Base-by-base conservation (phyloP, 441 rosid genomes). In the Eutrema salsugineum region DNA sequence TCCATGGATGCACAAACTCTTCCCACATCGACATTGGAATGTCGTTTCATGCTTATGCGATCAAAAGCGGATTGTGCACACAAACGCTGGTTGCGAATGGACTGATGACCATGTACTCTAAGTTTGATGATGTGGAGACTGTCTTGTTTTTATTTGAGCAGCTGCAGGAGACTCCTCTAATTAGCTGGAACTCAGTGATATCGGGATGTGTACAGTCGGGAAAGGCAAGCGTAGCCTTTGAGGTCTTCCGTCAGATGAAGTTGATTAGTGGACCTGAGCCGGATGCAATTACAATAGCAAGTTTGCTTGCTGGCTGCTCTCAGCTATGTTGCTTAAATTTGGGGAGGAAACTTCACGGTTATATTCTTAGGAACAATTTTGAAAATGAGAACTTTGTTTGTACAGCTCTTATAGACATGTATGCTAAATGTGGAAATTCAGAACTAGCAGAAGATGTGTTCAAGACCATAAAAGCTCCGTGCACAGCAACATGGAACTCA, bases 171-270 rank as follows among this genome's bases (percentile, higher is more conserved):
- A 83, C 82, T 42, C 77, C 86, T 40, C 50, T 90, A 32, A 82
- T 77, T 55, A 87, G 89, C 79, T 93, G 98, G 95, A 93, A 93
- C 70, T 87, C 98, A 3, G 77, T 90, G 60, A 87, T 93, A 82
- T 83, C 97, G 3, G 88, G 91, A 17, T 90, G 91, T 59, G 81
- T 82, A 62, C 97, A 87, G 63, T 79, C 90, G 20, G 97, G 93
- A 78, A 76, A 58, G 50, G 83, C 88, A 27, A 70, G 56, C 36
- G 83, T 79, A 51, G 93, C 89, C 1, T 70, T 90, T 74, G 77
- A 78, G 59, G 72, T 81, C 8, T 87, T 86, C 59, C 47, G 72
- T 80, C 85, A 82, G 74, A 84, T 93, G 97, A 89, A 66, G 66
- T 70, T 68, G 61, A 76, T 33, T 14, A 73, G 42, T 19, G 89